Evolutionary conservation across 345 rosid genomes (phyloP).

Genomic region (Salix udensis): DNA sequence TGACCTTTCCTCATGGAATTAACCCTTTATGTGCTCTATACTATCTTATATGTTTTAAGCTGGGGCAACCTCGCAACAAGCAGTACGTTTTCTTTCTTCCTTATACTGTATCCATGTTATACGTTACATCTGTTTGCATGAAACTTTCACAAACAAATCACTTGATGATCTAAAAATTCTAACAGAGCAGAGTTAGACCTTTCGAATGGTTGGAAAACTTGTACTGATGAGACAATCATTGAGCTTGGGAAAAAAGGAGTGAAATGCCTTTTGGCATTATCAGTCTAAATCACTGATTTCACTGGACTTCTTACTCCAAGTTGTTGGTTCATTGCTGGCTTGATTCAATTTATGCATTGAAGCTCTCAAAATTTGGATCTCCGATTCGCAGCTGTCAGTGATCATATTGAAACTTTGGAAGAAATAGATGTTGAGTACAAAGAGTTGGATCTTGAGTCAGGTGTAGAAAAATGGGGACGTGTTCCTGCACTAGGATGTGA

Average conservation of each 20-base stretch:
- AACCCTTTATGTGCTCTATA: no score
- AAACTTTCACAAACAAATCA: background rate
- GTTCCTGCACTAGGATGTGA: slow-evolving; percentile 96
- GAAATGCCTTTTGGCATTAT: slow-evolving; percentile 60
- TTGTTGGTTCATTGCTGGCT: slow-evolving; percentile 1
- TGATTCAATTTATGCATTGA: background rate
- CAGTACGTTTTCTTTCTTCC: background rate
- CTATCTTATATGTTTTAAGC: no score
- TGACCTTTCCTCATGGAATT: no score
- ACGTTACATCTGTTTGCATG: background rate
- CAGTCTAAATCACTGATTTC: background rate
- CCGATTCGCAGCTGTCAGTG: slow-evolving; percentile 71
- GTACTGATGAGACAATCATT: slow-evolving; percentile 87
- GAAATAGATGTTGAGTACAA: slow-evolving; percentile 97
- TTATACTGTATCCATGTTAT: background rate
- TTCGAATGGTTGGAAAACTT: slow-evolving; percentile 97
- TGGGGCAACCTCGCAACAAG: no score
- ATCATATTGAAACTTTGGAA: slow-evolving; percentile 95
- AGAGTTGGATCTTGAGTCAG: slow-evolving; percentile 87
- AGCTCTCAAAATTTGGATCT: slow-evolving; percentile 4
- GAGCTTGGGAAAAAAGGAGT: slow-evolving; percentile 88
- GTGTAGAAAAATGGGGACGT: slow-evolving; percentile 94
- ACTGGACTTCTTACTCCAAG: background rate
- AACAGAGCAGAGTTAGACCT: slow-evolving; percentile 99
- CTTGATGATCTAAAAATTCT: slow-evolving; percentile 21